Evolutionary conservation across 202 grass and related monocot genomes (phyloP).

Genomic region (Bolboschoenoplectus hybrid): DNA sequence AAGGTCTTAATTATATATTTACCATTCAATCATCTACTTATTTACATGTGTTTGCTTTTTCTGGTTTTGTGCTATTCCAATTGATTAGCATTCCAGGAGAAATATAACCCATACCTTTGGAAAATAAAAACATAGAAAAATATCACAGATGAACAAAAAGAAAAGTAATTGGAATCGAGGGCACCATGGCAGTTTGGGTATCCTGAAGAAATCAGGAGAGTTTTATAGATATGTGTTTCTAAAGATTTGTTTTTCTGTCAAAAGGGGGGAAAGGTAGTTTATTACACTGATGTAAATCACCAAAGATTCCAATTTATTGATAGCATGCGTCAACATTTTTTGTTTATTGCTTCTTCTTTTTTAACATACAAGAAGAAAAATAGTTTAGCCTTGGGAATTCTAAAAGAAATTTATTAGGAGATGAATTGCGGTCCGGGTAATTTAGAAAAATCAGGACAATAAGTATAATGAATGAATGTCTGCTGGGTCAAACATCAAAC

Average conservation of each 20-base stretch:
- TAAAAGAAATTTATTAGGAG: neutral
- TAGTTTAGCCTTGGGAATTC: neutral
- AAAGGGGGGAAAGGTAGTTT: neutral
- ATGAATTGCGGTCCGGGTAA: neutral
- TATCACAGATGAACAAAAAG: neutral
- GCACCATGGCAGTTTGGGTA: neutral
- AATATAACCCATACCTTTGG: neutral
- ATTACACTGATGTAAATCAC: neutral
- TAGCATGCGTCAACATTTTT: neutral
- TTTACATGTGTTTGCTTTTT: constrained; percentile 20
- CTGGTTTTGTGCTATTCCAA: neutral
- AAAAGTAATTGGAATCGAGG: neutral
- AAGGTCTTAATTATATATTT: constrained; percentile 48
- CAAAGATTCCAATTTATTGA: neutral
- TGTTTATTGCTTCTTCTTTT: neutral
- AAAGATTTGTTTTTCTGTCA: neutral
- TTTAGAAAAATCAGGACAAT: neutral
- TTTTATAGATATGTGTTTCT: neutral
- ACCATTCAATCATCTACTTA: neutral
- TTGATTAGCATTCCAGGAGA: neutral
- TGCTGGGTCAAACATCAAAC: neutral
- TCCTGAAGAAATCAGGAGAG: neutral
- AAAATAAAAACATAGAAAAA: neutral
- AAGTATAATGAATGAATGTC: neutral
- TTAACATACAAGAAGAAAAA: neutral